Evolutionary conservation across 768 basidiomycete species (phyloP).

Genomic region (Antrodiella citrinella): DNA sequence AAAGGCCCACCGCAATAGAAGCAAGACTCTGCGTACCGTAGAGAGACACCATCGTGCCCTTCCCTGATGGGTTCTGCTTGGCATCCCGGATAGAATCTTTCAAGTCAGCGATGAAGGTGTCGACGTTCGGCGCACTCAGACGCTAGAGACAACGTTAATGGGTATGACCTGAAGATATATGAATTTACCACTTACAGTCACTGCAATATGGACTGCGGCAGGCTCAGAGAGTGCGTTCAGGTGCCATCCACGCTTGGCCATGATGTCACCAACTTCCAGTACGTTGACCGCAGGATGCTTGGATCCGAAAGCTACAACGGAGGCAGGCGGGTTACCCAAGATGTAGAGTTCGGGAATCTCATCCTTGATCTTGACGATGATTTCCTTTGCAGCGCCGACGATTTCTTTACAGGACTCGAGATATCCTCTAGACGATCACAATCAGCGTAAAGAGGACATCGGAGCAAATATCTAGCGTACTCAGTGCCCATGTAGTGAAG

Average conservation of each 20-base stretch:
- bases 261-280: slow-evolving; percentile 85
- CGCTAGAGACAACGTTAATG: slow-evolving; percentile 36
- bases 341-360: slow-evolving; percentile 81
- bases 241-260: slow-evolving; percentile 87
- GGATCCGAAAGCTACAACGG: slow-evolving; percentile 84
- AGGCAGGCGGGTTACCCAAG: slow-evolving; percentile 83
- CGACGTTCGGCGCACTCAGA: slow-evolving; percentile 68
- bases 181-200: slow-evolving; percentile 68
- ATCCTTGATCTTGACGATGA: slow-evolving; percentile 55
- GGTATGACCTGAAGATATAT: slow-evolving; percentile 1
- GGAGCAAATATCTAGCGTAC: slow-evolving; percentile 34
- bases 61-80: slow-evolving; percentile 52
- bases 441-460: neutral
- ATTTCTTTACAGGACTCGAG: slow-evolving; percentile 78
- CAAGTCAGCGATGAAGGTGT: slow-evolving; percentile 78
- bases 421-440: slow-evolving; percentile 58
- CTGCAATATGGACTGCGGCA: slow-evolving; percentile 85
- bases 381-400: slow-evolving; percentile 62
- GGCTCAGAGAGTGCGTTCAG: slow-evolving; percentile 77
- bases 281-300: slow-evolving; percentile 54
- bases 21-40: slow-evolving; percentile 53
- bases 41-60: slow-evolving; percentile 84
- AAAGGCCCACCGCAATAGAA: neutral
- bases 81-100: slow-evolving; percentile 70
- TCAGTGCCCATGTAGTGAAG: slow-evolving; percentile 88